Base-by-base conservation (phyloP, 1,139 yeast genomes). In the Geotrichum restrictum region DNA sequence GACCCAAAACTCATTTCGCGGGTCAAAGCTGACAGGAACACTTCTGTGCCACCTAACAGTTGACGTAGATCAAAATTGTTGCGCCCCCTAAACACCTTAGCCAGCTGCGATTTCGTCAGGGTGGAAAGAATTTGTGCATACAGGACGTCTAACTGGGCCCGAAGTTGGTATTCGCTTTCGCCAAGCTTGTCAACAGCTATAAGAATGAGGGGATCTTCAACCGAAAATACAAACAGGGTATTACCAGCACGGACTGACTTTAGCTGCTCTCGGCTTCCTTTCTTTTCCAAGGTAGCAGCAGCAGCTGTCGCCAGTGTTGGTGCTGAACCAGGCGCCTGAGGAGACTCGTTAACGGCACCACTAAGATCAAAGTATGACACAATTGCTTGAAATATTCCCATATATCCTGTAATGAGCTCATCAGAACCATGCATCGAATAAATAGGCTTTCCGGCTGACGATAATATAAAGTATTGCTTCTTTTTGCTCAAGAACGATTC, bases 361-460 rank as follows among this genome's bases (percentile, higher is more conserved):
- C 71, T 70, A 48, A 75, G 78, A 57, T 80, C 79, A 61, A 82
- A 82, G 49, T 80, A 80, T 1, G 86, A 77, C 5, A 83, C 76
- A 22, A 84, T 78, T 0, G 91, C 83, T 52, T 86, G 86, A 5
- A 84, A 73, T 1, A 84, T 72, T 0, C 69, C 74, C 73, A 87
- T 81, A 63, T 86, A 85, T 1, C 93, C 88, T 46, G 86, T 73
- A 0, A 85, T 74, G 24, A 82, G 70, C 48, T 81, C 83, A 56
- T 88, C 95, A 0, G 81, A 71, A 2, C 96, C 96, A 64, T 83
- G 78, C 74, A 85, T 74, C 1, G 95, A 80, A 67, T 85, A 93
- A 6, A 93, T 86, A 1, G 96, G 97, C 66, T 93, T 93, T 0
- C 98, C 98, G 0, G 98, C 96, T 1, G 83, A 72, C 0, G 96